phyloP scores from a whole-genome alignment of 2,329 filamentous ascomycete species.

The Incumbomyces lentus region DNA sequence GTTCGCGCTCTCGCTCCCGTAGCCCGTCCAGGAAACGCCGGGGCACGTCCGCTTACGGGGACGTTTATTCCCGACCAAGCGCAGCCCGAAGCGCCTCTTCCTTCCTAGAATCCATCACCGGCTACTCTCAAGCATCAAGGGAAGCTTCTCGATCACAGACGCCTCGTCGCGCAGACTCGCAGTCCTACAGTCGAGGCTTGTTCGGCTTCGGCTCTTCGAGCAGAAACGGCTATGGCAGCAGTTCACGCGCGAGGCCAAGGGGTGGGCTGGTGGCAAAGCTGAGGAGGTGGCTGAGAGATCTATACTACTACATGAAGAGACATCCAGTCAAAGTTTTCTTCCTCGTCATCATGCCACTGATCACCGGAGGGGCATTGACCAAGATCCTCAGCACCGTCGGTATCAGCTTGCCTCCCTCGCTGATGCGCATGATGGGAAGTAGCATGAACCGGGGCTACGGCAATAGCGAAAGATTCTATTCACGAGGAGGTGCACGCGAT shows the following conservation, averaged over 20 bases:
- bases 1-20: constrained; percentile 13
- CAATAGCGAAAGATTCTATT: constrained; percentile 18
- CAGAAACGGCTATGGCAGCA: constrained; percentile 32
- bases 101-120: constrained; percentile 15
- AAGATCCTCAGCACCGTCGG: constrained; percentile 71
- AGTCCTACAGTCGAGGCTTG: constrained; percentile 26
- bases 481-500: constrained; percentile 25
- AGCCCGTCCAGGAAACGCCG: constrained; percentile 2
- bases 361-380: constrained; percentile 72
- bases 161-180: constrained; percentile 25
- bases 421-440: constrained; percentile 36
- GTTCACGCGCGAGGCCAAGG: constrained; percentile 68
- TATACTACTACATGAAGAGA: constrained; percentile 68
- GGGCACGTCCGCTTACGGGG: neutral
- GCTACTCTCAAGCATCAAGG: constrained; percentile 5
- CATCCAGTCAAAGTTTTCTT: constrained; percentile 83
- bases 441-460: constrained; percentile 25
- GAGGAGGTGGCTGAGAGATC: constrained; percentile 66
- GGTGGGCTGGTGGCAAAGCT: constrained; percentile 69
- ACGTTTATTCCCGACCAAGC: constrained; percentile 22
- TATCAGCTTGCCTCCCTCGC: constrained; percentile 56
- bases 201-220: constrained; percentile 34
- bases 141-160: constrained; percentile 13
- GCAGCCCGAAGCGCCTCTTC: constrained; percentile 30
- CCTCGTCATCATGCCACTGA: constrained; percentile 74